These are phyloP conservation scores for Sarcomyxa edulis DNA, from an alignment of 768 basidiomycete genomes.

Conservation along the genomic window DNA sequence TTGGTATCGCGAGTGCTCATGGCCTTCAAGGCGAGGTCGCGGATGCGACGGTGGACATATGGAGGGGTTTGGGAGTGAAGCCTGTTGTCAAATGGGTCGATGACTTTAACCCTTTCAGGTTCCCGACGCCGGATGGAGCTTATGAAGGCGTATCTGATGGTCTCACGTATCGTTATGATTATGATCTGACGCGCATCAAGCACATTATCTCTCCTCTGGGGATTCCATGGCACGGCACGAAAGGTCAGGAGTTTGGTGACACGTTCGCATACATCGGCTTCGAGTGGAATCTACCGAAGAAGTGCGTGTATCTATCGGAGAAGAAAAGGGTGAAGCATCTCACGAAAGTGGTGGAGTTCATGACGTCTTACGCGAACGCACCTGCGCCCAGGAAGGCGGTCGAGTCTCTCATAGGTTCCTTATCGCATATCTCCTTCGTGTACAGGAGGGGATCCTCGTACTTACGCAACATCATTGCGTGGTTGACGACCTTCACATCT, in stretches of 20 bases:
- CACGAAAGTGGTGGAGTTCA: conserved; percentile 5
- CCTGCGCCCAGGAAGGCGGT: conserved; percentile 1
- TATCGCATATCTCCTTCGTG: conserved; percentile 18
- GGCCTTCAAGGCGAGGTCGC: conserved; percentile 19
- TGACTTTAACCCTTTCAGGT: conserved; percentile 20
- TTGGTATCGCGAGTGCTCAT: conserved; percentile 17
- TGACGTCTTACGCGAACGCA: conserved; percentile 1
- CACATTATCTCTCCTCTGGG: conserved; percentile 15
- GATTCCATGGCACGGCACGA: conserved; percentile 20
- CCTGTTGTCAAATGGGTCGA: conserved; percentile 23
- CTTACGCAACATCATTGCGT: conserved; percentile 7
- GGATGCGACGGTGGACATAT: conserved; percentile 18
- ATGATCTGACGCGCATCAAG: conserved; percentile 9
- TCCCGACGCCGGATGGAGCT: conserved; percentile 12
- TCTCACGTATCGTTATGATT: conserved; percentile 9
- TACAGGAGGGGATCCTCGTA: conserved; percentile 7
- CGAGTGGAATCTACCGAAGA: conserved; percentile 20
- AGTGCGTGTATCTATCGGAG: conserved; percentile 19
- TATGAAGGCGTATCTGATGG: too few species aligned
- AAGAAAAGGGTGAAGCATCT: conserved; percentile 20
- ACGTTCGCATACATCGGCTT: conserved; percentile 21
- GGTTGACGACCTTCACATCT: conserved; percentile 3
- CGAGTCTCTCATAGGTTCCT: conserved; percentile 16
- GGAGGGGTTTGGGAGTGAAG: conserved; percentile 9
- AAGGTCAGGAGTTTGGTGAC: conserved; percentile 14